phyloP scores from a whole-genome alignment of 306 rosid species.

The Prinsepia uniflora region DNA sequence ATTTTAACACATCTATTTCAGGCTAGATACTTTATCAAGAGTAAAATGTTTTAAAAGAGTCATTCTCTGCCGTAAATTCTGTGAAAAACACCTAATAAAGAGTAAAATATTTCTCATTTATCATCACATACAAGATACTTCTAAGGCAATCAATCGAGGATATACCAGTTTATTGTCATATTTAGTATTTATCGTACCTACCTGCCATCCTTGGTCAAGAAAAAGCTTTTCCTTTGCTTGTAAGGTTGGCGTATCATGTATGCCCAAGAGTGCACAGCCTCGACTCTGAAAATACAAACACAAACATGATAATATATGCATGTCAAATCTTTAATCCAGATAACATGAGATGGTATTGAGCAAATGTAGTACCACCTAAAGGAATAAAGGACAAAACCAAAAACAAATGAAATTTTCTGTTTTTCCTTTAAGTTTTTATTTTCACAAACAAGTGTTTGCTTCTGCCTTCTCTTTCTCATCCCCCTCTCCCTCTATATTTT shows the following conservation, averaged over 20 bases:
- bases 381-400: not conserved
- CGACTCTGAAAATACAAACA: slow-evolving; percentile 20
- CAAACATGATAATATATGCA: not conserved
- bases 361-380: not conserved
- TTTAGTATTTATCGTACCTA: slow-evolving; percentile 15
- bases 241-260: slow-evolving; percentile 23
- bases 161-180: not conserved
- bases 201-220: slow-evolving; percentile 94
- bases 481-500: no score
- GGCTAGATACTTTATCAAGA: not conserved
- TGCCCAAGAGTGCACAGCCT: slow-evolving; percentile 23
- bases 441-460: no score
- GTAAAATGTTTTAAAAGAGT: not conserved
- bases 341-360: not conserved
- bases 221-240: slow-evolving; percentile 72
- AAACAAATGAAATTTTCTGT: not conserved
- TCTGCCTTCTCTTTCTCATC: no score
- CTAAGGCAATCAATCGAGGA: not conserved
- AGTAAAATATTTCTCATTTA: not conserved
- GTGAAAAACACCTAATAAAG: slow-evolving; percentile 1
- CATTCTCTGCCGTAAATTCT: not conserved
- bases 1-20: not conserved
- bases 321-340: not conserved
- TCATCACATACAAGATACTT: not conserved
- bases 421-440: no score